Evolutionary conservation across 2,329 filamentous ascomycete genomes (phyloP).

Genomic region (Bisporella sp.): DNA sequence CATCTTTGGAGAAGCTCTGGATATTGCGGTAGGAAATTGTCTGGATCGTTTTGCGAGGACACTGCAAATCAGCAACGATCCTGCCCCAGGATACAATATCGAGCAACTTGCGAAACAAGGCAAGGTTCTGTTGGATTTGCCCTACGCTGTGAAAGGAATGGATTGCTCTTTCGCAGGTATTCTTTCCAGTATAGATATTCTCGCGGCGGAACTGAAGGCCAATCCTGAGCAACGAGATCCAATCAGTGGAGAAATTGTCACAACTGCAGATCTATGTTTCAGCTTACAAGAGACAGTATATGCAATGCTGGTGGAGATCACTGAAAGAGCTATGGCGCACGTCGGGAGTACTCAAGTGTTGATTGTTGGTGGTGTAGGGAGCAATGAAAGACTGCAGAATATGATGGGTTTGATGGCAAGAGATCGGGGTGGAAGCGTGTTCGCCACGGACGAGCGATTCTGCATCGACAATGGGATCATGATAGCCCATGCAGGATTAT

Average conservation of each 20-base stretch:
- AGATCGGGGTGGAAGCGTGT: slow-evolving; percentile 83
- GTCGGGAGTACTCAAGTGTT: slow-evolving; percentile 86
- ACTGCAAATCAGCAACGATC: slow-evolving; percentile 87
- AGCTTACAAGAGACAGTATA: slow-evolving; percentile 92
- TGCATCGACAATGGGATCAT: slow-evolving; percentile 99
- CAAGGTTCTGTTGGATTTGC: slow-evolving; percentile 71
- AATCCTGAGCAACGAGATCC: slow-evolving; percentile 37
- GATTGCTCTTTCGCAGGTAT: slow-evolving; percentile 96
- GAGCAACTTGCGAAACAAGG: slow-evolving; percentile 82
- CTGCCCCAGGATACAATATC: slow-evolving; percentile 95
- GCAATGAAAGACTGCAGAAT: slow-evolving; percentile 87
- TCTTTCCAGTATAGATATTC: slow-evolving; percentile 70
- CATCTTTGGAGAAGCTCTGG: slow-evolving; percentile 95
- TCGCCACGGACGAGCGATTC: slow-evolving; percentile 92
- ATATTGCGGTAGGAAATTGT: slow-evolving; percentile 97
- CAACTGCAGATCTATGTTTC: slow-evolving; percentile 83
- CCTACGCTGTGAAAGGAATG: slow-evolving; percentile 98
- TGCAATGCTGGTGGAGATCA: slow-evolving; percentile 97
- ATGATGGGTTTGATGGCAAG: slow-evolving; percentile 98
- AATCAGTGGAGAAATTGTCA: slow-evolving; percentile 53
- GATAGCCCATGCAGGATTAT: slow-evolving; percentile 92
- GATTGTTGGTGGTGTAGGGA: slow-evolving; percentile 92
- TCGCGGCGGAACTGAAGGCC: slow-evolving; percentile 61
- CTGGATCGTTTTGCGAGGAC: slow-evolving; percentile 93
- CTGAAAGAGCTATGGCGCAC: slow-evolving; percentile 96